These are phyloP conservation scores for Salix brachista DNA, from an alignment of 345 rosid genomes.

Conservation along the genomic window DNA sequence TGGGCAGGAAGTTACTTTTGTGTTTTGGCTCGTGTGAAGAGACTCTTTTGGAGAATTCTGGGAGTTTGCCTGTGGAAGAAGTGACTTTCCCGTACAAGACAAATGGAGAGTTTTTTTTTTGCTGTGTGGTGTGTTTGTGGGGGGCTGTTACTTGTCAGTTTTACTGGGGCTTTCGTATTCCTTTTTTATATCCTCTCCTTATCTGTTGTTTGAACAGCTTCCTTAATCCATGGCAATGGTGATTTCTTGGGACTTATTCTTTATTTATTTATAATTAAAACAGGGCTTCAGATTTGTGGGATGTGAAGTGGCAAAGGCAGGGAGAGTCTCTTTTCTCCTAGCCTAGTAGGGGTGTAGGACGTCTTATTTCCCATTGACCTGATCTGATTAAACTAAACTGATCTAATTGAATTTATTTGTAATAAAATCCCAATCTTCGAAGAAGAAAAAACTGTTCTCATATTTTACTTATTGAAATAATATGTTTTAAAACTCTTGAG, in stretches of 20 bases:
- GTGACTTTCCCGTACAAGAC: slow-evolving; percentile 58
- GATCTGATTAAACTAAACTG: too few relatives aligned
- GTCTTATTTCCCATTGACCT: not conserved
- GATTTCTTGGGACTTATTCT: not conserved
- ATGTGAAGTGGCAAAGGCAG: not conserved
- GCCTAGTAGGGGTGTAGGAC: not conserved
- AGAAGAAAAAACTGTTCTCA: not conserved
- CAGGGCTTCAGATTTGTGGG: not conserved
- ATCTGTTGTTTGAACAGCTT: not conserved
- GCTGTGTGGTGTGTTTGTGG: too few relatives aligned
- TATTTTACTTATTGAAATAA: too few relatives aligned
- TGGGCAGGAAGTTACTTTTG: not conserved
- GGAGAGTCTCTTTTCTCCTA: not conserved
- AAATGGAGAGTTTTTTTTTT: not conserved
- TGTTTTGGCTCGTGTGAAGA: slow-evolving; percentile 40
- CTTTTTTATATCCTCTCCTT: not conserved
- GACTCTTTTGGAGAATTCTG: slow-evolving; percentile 39
- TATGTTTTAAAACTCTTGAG: too few relatives aligned
- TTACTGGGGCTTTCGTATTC: not conserved
- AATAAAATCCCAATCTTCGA: not conserved
- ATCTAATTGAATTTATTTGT: not conserved
- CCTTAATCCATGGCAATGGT: not conserved
- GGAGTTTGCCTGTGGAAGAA: slow-evolving; percentile 39
- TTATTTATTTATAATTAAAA: not conserved
- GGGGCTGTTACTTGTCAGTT: not conserved